Conservation (phyloP, 2,329 filamentous ascomycete genomes). For the Sporothrix phasma region DNA sequence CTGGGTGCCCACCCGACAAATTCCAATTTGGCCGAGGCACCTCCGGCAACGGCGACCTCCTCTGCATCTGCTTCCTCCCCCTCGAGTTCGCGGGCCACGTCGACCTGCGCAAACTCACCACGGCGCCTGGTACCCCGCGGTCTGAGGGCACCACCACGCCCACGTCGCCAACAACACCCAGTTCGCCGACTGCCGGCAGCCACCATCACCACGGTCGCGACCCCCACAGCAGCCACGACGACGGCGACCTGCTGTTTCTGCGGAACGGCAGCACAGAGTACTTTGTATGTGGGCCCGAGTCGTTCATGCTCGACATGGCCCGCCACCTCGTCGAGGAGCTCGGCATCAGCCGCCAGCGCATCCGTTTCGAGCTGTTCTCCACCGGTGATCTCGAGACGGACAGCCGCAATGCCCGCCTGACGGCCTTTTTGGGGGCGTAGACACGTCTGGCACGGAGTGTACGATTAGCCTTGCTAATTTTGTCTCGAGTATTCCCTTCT, state of each 20-base stretch:
- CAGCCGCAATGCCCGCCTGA: slow-evolving; percentile 14
- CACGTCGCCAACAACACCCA: slow-evolving; percentile 11
- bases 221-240: slow-evolving; percentile 27
- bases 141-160: slow-evolving; percentile 9
- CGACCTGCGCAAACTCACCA: slow-evolving; percentile 35
- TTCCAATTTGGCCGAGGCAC: slow-evolving; percentile 24
- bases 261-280: slow-evolving; percentile 39
- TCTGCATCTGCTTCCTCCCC: slow-evolving; percentile 27
- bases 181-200: no score
- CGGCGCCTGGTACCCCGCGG: background rate
- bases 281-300: slow-evolving; percentile 44
- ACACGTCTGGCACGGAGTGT: no score
- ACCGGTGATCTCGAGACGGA: slow-evolving; percentile 27
- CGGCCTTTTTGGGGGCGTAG: no score
- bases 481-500: no score
- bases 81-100: slow-evolving; percentile 37
- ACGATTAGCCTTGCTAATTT: no score
- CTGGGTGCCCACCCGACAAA: slow-evolving; percentile 4
- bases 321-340: slow-evolving; percentile 31
- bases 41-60: slow-evolving; percentile 20
- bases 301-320: slow-evolving; percentile 44
- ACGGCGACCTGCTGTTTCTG: slow-evolving; percentile 36
- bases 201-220: slow-evolving; percentile 28
- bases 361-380: slow-evolving; percentile 40
- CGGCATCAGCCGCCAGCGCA: slow-evolving; percentile 30